phyloP scores from a whole-genome alignment of 495 filamentous ascomycete species.

The Xylaria sp. region DNA sequence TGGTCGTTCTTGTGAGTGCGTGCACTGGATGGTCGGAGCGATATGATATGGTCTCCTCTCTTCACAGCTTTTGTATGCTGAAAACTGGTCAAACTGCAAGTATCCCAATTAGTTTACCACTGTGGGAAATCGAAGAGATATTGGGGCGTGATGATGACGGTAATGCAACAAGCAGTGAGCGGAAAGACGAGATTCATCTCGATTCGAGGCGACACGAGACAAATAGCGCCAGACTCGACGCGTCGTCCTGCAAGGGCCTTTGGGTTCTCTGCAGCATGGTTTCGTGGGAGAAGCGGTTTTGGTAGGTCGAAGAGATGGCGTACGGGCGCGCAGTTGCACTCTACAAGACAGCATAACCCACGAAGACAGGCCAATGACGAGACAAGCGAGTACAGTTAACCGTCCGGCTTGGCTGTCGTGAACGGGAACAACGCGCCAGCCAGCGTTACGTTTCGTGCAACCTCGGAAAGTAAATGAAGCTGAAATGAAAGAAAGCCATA shows the following conservation, averaged over 20 bases:
- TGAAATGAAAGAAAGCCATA: not conserved
- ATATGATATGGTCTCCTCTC: not conserved
- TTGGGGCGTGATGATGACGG: not conserved
- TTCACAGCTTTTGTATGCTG: not conserved
- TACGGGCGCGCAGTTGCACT: slow-evolving; percentile 15
- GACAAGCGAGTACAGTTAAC: slow-evolving; percentile 7
- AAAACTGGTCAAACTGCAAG: slow-evolving; percentile 5
- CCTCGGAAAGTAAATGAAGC: slow-evolving; percentile 28
- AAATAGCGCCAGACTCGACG: slow-evolving; percentile 6
- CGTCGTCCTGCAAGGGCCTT: slow-evolving; percentile 29
- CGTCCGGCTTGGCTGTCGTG: slow-evolving; percentile 20
- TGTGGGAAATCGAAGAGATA: not conserved
- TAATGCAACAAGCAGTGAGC: not conserved
- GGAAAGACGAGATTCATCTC: slow-evolving; percentile 1
- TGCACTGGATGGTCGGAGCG: not conserved
- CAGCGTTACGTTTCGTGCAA: slow-evolving; percentile 24
- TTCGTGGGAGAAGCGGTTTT: not conserved
- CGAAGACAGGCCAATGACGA: slow-evolving; percentile 18
- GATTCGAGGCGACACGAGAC: slow-evolving; percentile 8
- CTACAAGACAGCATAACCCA: slow-evolving; percentile 15
- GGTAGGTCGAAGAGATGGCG: slow-evolving; percentile 25
- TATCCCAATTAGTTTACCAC: slow-evolving; percentile 17
- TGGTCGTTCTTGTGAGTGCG: not conserved
- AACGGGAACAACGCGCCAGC: slow-evolving; percentile 15
- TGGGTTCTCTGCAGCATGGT: slow-evolving; percentile 23